These are phyloP conservation scores for Aspergillus funiculosus DNA, from an alignment of 495 filamentous ascomycete species.

Conservation along the genomic window DNA sequence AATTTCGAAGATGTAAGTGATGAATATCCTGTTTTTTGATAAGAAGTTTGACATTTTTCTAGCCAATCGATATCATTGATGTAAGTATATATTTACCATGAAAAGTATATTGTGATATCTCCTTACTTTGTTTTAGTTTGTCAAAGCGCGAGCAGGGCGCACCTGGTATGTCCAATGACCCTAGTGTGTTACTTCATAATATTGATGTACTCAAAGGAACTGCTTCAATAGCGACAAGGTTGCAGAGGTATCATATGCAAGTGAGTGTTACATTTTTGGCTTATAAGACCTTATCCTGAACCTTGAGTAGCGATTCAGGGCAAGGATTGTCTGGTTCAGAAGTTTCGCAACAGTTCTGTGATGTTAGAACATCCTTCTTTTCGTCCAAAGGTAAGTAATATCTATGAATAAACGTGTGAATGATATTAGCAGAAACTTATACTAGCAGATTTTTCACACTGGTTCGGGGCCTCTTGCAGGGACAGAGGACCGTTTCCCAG, in stretches of 20 bases:
- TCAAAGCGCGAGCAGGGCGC: constrained; percentile 61
- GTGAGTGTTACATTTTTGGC: constrained; percentile 45
- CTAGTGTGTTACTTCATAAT: neutral
- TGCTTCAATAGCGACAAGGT: constrained; percentile 78
- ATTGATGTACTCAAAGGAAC: constrained; percentile 48
- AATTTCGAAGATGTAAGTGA: constrained; percentile 76
- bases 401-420: neutral
- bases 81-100: constrained; percentile 45
- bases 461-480: constrained; percentile 42
- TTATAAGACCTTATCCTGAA: constrained; percentile 21
- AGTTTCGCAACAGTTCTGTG: constrained; percentile 93
- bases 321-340: constrained; percentile 79
- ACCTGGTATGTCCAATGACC: constrained; percentile 50
- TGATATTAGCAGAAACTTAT: neutral
- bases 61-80: constrained; percentile 69
- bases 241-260: constrained; percentile 89
- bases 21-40: neutral
- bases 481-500: constrained; percentile 65
- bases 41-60: neutral
- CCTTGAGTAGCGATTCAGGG: constrained; percentile 71
- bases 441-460: constrained; percentile 42
- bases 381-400: constrained; percentile 65
- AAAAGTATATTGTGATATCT: constrained; percentile 1
- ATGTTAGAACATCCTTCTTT: constrained; percentile 79
- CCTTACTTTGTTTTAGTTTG: constrained; percentile 55